A percentile compares a stretch with the other conserved stretches of the same genome.
Evolutionary conservation across 2,329 filamentous ascomycete species (phyloP).

Genomic region (Sordariomycetes sp.): DNA sequence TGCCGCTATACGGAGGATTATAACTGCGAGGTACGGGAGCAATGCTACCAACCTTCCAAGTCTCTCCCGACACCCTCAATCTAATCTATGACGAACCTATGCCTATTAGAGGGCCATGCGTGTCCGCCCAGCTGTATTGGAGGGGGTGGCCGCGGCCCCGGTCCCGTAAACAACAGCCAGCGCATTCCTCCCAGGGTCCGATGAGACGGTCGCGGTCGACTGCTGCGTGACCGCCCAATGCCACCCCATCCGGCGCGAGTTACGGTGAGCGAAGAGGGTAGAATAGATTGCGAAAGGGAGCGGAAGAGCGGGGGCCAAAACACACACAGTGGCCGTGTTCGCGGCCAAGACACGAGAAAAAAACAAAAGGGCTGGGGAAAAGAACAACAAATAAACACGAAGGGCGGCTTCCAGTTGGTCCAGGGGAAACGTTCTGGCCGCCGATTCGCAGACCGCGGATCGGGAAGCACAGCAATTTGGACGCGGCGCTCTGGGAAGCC

Average conservation of each 20-base stretch:
- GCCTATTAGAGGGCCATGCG: not conserved
- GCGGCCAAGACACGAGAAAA: not conserved
- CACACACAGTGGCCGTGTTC: not conserved
- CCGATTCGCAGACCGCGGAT: not conserved
- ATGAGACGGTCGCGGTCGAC: not conserved
- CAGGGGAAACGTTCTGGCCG: not conserved
- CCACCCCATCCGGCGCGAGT: not conserved
- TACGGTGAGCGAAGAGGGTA: not conserved
- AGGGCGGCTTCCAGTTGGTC: not conserved
- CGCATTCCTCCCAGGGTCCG: not conserved
- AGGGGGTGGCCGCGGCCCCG: not conserved
- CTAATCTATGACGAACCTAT: not conserved
- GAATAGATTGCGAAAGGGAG: not conserved
- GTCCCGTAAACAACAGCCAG: not conserved
- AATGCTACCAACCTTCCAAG: not conserved
- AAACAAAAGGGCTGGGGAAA: not conserved
- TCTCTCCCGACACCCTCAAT: not conserved
- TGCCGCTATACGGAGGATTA: not conserved
- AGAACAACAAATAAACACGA: constrained; percentile 4
- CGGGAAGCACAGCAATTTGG: not conserved
- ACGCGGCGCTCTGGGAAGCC: not conserved
- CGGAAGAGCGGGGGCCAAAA: not conserved
- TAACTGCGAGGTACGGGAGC: not conserved
- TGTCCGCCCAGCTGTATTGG: not conserved
- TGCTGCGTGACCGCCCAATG: constrained; percentile 3